Evolutionary conservation across 2,329 filamentous ascomycete species (phyloP).

Genomic region (Sphaerulina vaccinii): DNA sequence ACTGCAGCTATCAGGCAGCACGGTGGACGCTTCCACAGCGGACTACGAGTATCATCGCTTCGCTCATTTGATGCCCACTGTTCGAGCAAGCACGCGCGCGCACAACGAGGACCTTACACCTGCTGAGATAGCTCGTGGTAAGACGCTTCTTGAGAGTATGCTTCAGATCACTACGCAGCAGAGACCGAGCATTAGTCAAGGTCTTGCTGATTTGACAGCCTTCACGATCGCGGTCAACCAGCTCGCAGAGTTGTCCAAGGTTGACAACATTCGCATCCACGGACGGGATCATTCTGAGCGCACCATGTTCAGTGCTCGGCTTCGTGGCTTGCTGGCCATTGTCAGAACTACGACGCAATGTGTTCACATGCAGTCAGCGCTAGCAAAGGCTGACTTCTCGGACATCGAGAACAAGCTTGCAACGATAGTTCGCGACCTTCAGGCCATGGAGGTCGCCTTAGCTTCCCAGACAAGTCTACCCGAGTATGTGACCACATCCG

Average conservation of each 20-base stretch:
- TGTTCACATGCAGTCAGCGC: constrained; percentile 20
- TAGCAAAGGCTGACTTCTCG: constrained; percentile 21
- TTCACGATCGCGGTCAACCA: constrained; percentile 14
- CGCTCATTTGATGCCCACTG: constrained; percentile 68
- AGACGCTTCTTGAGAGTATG: constrained; percentile 84
- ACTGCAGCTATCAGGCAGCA: constrained; percentile 29
- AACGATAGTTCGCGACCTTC: background rate
- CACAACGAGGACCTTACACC: constrained; percentile 83
- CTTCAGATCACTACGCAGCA: constrained; percentile 50
- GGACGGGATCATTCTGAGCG: background rate
- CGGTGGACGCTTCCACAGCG: constrained; percentile 36
- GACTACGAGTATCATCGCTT: constrained; percentile 78
- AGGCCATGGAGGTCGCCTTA: background rate
- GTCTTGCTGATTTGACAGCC: constrained; percentile 3
- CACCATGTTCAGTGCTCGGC: constrained; percentile 1
- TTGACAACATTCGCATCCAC: background rate
- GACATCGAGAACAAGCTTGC: background rate
- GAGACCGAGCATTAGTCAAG: constrained; percentile 12
- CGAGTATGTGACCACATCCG: constrained; percentile 4
- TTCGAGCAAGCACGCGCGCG: constrained; percentile 65
- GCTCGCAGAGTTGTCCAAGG: constrained; percentile 12
- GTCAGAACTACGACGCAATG: constrained; percentile 12
- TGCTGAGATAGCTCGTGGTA: constrained; percentile 74
- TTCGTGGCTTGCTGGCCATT: constrained; percentile 9
- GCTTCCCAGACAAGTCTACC: constrained; percentile 5